Percentiles rank a stretch among this genome's conserved stretches.
These are phyloP conservation scores for Hypericum androsaemum DNA, from an alignment of 345 rosid genomes.

Conservation along the genomic window DNA sequence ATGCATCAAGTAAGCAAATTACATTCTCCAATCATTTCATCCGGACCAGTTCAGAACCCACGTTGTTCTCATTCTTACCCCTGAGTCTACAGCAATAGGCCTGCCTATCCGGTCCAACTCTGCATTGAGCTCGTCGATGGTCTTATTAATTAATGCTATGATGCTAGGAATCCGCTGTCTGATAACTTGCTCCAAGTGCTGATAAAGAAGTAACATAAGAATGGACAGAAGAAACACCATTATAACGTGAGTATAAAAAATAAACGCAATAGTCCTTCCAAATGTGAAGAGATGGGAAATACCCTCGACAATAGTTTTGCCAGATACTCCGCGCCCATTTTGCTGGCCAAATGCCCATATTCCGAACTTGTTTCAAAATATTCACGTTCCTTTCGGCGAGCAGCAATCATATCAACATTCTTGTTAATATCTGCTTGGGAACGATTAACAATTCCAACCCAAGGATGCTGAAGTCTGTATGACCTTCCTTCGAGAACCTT, in stretches of 20 bases:
- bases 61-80: slow-evolving; percentile 47
- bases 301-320: slow-evolving; percentile 93
- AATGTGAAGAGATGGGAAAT: slow-evolving; percentile 4
- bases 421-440: slow-evolving; percentile 98
- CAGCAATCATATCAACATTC: slow-evolving; percentile 87
- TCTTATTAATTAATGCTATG: slow-evolving; percentile 87
- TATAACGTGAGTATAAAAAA: slow-evolving; percentile 1
- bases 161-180: slow-evolving; percentile 97
- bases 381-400: slow-evolving; percentile 86
- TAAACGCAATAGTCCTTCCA: neutral
- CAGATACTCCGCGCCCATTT: slow-evolving; percentile 96
- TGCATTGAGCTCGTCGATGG: slow-evolving; percentile 91
- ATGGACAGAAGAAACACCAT: slow-evolving; percentile 2
- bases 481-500: slow-evolving; percentile 96
- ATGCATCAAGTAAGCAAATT: slow-evolving; percentile 12
- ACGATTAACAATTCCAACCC: slow-evolving; percentile 99
- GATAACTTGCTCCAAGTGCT: slow-evolving; percentile 92
- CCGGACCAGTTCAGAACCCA: neutral
- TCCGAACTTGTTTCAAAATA: slow-evolving; percentile 98
- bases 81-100: slow-evolving; percentile 92
- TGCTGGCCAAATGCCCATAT: slow-evolving; percentile 84
- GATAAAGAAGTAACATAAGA: slow-evolving; percentile 14
- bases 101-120: slow-evolving; percentile 96
- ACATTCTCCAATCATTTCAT: neutral
- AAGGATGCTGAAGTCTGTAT: slow-evolving; percentile 93